Conservation (phyloP, 257 asterid species). For the Solanum chaucha region DNA sequence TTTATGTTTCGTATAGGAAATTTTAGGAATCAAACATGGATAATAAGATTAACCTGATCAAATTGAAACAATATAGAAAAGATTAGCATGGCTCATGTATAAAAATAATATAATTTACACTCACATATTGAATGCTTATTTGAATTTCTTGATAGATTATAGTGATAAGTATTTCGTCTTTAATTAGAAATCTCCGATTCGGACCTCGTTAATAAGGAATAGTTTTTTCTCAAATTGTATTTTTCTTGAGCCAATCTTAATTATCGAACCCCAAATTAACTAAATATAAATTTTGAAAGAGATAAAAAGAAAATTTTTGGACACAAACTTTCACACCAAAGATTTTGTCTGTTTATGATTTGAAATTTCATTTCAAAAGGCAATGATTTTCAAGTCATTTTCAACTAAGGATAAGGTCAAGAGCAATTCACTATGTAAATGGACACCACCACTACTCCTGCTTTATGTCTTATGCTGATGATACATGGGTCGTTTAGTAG, state of each 20-base stretch:
- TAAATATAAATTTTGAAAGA: not conserved
- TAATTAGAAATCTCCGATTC: accelerated
- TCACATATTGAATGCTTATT: not conserved
- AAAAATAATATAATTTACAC: not conserved
- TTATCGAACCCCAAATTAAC: not conserved
- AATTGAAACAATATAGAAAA: not conserved
- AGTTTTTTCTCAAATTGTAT: not conserved
- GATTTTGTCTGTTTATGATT: not conserved
- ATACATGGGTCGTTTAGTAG: accelerated
- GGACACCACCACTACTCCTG: not conserved
- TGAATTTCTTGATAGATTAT: not conserved
- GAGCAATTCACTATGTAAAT: not conserved
- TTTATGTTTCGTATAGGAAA: no score
- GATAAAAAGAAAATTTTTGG: not conserved
- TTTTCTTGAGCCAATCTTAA: not conserved
- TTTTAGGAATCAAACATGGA: not conserved
- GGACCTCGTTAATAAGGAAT: accelerated
- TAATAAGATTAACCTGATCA: not conserved
- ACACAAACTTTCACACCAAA: not conserved
- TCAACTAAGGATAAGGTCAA: not conserved
- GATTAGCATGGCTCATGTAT: not conserved
- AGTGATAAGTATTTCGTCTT: accelerated
- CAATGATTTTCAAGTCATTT: not conserved
- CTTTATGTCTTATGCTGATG: not conserved
- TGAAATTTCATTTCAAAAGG: not conserved